A percentile compares a stretch with the other conserved stretches of the same genome.
phyloP scores from a whole-genome alignment of 352 stramenopile genomes.

The Globisporangium polare region DNA sequence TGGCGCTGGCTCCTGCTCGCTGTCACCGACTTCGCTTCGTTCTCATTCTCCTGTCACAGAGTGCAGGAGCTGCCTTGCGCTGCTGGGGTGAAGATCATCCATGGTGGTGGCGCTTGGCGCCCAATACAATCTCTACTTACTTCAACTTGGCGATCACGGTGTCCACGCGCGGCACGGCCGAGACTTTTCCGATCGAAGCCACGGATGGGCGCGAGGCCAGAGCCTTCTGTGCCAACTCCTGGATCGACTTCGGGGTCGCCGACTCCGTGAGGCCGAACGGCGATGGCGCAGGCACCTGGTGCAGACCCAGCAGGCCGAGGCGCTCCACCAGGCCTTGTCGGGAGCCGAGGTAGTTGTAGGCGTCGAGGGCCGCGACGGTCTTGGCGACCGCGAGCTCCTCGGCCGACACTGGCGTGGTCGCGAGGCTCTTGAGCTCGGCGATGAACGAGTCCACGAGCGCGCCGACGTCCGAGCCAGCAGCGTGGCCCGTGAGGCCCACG shows the following conservation, averaged over 20 bases:
- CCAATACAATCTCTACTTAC: conserved; percentile 35
- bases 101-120: neutral
- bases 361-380: conserved; percentile 47
- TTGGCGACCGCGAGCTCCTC: conserved; percentile 77
- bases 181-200: conserved; percentile 72
- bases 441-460: conserved; percentile 67
- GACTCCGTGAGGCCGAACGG: conserved; percentile 26
- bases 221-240: conserved; percentile 76
- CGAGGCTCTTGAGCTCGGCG: conserved; percentile 72
- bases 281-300: conserved; percentile 37
- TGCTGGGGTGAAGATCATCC: neutral
- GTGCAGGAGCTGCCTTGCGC: neutral
- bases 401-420: conserved; percentile 46
- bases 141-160: conserved; percentile 71
- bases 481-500: conserved; percentile 58
- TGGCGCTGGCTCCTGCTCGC: neutral
- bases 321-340: conserved; percentile 39
- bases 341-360: conserved; percentile 31
- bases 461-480: conserved; percentile 45
- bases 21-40: neutral
- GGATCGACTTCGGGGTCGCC: conserved; percentile 62
- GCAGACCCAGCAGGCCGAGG: conserved; percentile 39
- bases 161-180: conserved; percentile 67
- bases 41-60: neutral
- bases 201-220: conserved; percentile 69